Evolutionary conservation across 306 rosid genomes (phyloP).

Genomic region (Begonia fuchsioides): DNA sequence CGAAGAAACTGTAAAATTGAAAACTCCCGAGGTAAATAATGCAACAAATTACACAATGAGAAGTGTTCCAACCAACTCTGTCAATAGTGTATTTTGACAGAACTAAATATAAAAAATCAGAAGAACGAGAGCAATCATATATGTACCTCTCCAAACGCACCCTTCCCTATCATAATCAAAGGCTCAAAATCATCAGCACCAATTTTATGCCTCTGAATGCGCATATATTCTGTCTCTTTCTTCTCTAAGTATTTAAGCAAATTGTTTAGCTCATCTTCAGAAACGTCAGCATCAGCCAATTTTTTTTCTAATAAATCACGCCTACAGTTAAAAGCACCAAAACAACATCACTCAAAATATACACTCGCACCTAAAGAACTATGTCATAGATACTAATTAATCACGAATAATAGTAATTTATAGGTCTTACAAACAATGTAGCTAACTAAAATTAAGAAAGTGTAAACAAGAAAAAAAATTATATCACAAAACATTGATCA

Average conservation of each 20-base stretch:
- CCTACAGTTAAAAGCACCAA: conserved; percentile 25
- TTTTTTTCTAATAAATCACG: conserved; percentile 85
- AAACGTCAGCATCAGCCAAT: conserved; percentile 93
- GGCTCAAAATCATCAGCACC: conserved; percentile 99
- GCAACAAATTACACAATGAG: no score
- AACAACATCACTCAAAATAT: conserved; percentile 6
- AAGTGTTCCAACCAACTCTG: no score
- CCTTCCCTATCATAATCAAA: conserved; percentile 95
- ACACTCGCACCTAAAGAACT: not conserved
- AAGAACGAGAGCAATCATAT: conserved; percentile 6
- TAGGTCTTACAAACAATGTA: no score
- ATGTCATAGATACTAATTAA: not conserved
- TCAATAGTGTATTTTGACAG: no score
- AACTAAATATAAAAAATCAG: not conserved
- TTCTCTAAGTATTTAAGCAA: conserved; percentile 85
- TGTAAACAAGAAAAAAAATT: no score
- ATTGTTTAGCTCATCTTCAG: conserved; percentile 97
- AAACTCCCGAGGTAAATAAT: no score
- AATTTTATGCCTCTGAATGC: conserved; percentile 98
- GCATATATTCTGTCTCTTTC: conserved; percentile 97
- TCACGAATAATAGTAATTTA: no score
- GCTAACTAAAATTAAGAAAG: no score
- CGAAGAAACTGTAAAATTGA: no score
- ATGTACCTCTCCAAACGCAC: conserved; percentile 97
- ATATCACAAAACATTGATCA: no score